Evolutionary conservation across 2,329 filamentous ascomycete genomes (phyloP), one percentile per base, ranked within the genome.

Genomic region (Zasmidium citrigriseum): DNA sequence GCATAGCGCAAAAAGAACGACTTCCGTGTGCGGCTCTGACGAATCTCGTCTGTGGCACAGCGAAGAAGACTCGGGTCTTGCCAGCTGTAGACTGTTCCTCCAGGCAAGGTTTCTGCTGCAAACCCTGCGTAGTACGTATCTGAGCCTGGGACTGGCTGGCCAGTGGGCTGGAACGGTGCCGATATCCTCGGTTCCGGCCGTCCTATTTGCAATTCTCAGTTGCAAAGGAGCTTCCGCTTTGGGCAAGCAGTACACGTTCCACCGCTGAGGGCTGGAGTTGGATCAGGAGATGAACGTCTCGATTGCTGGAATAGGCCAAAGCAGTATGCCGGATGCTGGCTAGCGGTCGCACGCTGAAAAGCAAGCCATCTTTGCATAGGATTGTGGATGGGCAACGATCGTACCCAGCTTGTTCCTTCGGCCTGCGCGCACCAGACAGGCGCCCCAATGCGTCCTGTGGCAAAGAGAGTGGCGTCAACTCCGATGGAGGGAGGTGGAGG

Each of bases 221-320:
- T 41, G 4, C 34, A 11, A 41, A 41, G 34, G 34, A 41, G 34
- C 34, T 41, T 11, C 34, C 34, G 12, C 14, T 41, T 41, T 41
- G 16, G 34, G 34, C 5, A 41, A 41, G 34, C 34, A 16, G 34
- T 41, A 11, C 18, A 41, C 34, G 34, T 41, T n/a, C 34, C 34
- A 41, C 34, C 18, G 16, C 34, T 41, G 34, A 16, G 34, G 22
- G 22, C 21, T 46, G 51, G 38, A 22, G n/a, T 23, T 25, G 38
- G 11, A 16, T 44, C 21, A 53, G 38, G 27, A 34, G 51, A 53
- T 45, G 27, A 24, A 44, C 38, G 24, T 24, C 51, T 21, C 23
- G 22, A 20, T 38, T 53, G 51, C 51, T 46, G 27, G 34, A 29
- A 53, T 53, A 52, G 50, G 50, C 50, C 50, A 52, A 44, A 34